Conservation (phyloP, 192 early-diverging fungal genomes). For the Mortierella claussenii region DNA sequence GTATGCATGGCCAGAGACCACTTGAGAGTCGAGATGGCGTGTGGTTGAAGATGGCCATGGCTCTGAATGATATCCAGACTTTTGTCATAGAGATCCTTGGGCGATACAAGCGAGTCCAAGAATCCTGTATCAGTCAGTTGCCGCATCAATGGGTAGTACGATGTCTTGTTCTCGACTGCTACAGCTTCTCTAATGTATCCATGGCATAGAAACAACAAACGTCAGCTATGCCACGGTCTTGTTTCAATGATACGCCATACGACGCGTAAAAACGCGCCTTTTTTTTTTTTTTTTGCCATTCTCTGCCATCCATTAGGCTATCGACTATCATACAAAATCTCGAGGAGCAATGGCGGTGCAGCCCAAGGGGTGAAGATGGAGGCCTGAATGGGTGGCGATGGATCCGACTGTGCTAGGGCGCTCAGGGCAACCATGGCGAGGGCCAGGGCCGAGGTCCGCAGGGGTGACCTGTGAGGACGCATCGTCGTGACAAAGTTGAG, state of each 20-base stretch:
- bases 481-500: constrained; percentile 3
- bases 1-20: constrained; percentile 76
- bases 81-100: constrained; percentile 60
- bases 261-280: too few species aligned
- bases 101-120: constrained; percentile 29
- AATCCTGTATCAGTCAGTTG: constrained; percentile 58
- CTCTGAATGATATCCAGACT: constrained; percentile 61
- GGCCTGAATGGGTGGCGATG: constrained; percentile 62
- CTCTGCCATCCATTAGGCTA: too few species aligned
- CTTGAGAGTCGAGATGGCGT: constrained; percentile 70
- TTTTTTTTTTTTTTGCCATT: too few species aligned
- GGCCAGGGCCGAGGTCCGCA: constrained; percentile 38
- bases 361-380: constrained; percentile 66
- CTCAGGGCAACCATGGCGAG: constrained; percentile 37
- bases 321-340: constrained; percentile 75
- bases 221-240: too few species aligned
- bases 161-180: constrained; percentile 68
- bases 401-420: constrained; percentile 12
- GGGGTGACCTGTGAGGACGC: constrained; percentile 17
- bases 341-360: constrained; percentile 76
- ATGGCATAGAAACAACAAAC: neutral
- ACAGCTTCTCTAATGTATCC: constrained; percentile 67
- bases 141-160: constrained; percentile 72
- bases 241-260: too few species aligned
- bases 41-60: constrained; percentile 46